These are phyloP conservation scores for Cephalotrichum gorgonifer DNA, from an alignment of 2,329 filamentous ascomycete genomes.

Conservation along the genomic window DNA sequence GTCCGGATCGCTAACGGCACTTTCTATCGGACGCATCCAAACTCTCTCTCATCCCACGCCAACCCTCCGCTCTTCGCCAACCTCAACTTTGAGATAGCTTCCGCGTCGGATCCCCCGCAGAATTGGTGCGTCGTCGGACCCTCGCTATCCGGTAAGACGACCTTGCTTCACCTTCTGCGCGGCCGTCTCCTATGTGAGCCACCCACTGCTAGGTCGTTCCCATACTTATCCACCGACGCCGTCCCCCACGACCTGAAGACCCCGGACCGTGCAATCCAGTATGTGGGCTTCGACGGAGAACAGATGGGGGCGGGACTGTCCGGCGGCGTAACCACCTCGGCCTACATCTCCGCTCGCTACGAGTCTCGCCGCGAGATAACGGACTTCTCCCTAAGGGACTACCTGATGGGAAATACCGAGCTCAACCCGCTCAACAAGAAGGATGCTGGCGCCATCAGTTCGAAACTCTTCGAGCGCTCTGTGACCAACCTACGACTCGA, in stretches of 20 bases:
- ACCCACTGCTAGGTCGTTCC: conserved; percentile 65
- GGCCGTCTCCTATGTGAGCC: conserved; percentile 70
- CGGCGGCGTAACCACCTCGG: conserved; percentile 51
- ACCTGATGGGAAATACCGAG: conserved; percentile 70
- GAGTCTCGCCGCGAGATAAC: conserved; percentile 79
- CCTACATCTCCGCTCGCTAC: conserved; percentile 83
- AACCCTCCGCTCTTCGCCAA: conserved; percentile 67
- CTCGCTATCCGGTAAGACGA: conserved; percentile 69
- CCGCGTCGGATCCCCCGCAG: conserved; percentile 36
- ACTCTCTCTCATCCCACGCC: conserved; percentile 30
- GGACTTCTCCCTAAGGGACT: conserved; percentile 77
- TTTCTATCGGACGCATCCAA: conserved; percentile 71
- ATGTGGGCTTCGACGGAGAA: conserved; percentile 83
- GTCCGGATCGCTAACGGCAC: conserved; percentile 69
- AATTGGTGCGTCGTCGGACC: conserved; percentile 82
- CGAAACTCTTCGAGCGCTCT: conserved; percentile 47
- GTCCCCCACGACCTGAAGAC: conserved; percentile 45
- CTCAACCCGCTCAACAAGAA: conserved; percentile 53
- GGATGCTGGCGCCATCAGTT: conserved; percentile 29
- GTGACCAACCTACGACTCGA: conserved; percentile 59
- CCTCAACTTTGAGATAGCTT: conserved; percentile 60
- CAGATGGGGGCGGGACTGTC: conserved; percentile 41
- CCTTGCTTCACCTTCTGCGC: conserved; percentile 67
- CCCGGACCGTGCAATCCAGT: conserved; percentile 62
- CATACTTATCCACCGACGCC: conserved; percentile 58